Evolutionary conservation across 345 rosid species (phyloP), one percentile per base, ranked within the genome.

Genomic region (Populus tremula): DNA sequence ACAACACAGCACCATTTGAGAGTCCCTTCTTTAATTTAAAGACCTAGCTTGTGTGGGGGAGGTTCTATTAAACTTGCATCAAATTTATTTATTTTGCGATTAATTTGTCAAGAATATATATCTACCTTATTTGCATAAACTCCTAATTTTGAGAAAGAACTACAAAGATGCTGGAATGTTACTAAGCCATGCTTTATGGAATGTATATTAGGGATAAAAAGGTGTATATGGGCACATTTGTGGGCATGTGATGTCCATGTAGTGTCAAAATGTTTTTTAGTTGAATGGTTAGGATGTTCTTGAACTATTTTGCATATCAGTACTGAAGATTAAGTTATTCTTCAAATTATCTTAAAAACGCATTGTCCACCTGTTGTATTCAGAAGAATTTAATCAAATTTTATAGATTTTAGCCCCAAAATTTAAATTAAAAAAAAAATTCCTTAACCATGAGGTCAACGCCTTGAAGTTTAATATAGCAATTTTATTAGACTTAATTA

Each of bases 81-180:
- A 65, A 75, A 74, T 54, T 41, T 41, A 41, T 9, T 8, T 41
- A 9, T 41, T 41, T 39, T 41, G 45, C 45, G 12, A 8, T 31
- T 31, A 31, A 31, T 9, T 41, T 41, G 45, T 56, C 63, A 8
- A 56, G 63, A 56, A 20, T 56, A 56, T 20, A 56, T 56, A 56
- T 6, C 8, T 20, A 59, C 11, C 49, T 12, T 45, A 3, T 3
- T 45, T 45, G 17, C 49, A 45, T 45, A 45, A 45, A 45, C 65
- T 75, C 43, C 62, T 35, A 72, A 36, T 38, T 85, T 72, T 41
- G 43, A 74, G 41, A 64, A 70, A 77, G 69, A 77, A n/a, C 5
- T 13, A 8, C 2, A 70, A 80, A 78, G 88, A 77, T 80, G 81
- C 71, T 67, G 76, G 79, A 84, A 83, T 77, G 80, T 69, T 54